Evolutionary conservation across 768 basidiomycete genomes (phyloP).

Genomic region (Mycena maculata): DNA sequence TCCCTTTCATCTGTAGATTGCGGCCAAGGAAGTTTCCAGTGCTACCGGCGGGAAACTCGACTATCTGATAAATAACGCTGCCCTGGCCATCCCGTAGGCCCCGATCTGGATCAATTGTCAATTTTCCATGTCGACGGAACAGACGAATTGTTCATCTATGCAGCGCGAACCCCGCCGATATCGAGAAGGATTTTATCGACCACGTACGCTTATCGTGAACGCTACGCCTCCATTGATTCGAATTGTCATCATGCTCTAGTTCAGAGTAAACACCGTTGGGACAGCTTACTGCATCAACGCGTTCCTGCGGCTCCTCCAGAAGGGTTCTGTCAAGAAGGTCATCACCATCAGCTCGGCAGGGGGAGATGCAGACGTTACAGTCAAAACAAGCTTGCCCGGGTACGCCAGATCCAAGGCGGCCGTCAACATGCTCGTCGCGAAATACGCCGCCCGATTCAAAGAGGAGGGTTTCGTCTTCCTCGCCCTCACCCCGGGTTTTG

Average conservation of each 20-base stretch:
- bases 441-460: slow-evolving; percentile 48
- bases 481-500: slow-evolving; percentile 51
- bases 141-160: background rate
- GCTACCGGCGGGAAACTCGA: slow-evolving; percentile 7
- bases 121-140: background rate
- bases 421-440: slow-evolving; percentile 49
- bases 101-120: background rate
- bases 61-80: slow-evolving; percentile 20
- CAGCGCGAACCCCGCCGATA: background rate
- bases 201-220: background rate
- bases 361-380: slow-evolving; percentile 42
- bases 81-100: background rate
- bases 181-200: slow-evolving; percentile 13
- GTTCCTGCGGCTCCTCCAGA: slow-evolving; percentile 17
- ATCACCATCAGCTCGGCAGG: slow-evolving; percentile 46
- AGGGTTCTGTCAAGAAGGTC: slow-evolving; percentile 40
- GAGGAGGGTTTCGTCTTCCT: slow-evolving; percentile 51
- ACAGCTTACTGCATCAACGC: slow-evolving; percentile 15
- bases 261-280: slow-evolving; percentile 16
- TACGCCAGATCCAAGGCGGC: slow-evolving; percentile 54
- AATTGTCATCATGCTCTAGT: background rate
- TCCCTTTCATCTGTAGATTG: too few species aligned
- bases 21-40: slow-evolving; percentile 2
- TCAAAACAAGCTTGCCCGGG: slow-evolving; percentile 25
- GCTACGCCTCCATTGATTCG: background rate